A percentile compares a stretch with the other conserved stretches of the same genome.
Evolutionary conservation across 257 asterid species (phyloP).

Genomic region (Solanum lycopersicoides): DNA sequence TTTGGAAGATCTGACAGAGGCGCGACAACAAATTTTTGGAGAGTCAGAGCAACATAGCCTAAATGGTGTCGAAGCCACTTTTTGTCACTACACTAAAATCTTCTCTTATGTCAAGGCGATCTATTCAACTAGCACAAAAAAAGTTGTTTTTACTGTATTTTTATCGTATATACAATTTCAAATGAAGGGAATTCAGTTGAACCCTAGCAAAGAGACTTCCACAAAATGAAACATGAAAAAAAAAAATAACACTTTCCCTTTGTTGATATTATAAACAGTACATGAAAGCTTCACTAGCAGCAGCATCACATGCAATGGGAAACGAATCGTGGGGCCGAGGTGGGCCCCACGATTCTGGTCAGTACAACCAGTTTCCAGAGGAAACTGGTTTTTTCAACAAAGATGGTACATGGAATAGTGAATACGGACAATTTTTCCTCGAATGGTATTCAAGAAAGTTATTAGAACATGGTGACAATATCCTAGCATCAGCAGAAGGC

Average conservation of each 20-base stretch:
- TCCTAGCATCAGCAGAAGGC: constrained; percentile 51
- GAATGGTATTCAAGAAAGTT: constrained; percentile 77
- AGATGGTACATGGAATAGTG: constrained; percentile 77
- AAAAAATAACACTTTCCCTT: not conserved
- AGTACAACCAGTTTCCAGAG: constrained; percentile 70
- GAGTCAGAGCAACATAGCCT: not conserved
- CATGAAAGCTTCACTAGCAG: constrained; percentile 84
- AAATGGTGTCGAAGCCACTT: not conserved
- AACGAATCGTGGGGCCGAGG: constrained; percentile 65
- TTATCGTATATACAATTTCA: not conserved
- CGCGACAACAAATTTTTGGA: not conserved
- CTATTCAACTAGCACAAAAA: not conserved
- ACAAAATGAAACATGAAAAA: not conserved
- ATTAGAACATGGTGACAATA: constrained; percentile 68
- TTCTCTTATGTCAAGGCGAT: not conserved
- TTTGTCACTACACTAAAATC: not conserved
- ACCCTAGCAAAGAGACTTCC: not conserved
- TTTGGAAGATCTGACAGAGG: not conserved
- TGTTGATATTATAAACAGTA: constrained; percentile 33
- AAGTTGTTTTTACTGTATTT: not conserved
- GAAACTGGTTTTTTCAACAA: constrained; percentile 69
- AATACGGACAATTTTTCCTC: constrained; percentile 69
- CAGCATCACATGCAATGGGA: constrained; percentile 58
- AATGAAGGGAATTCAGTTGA: not conserved
- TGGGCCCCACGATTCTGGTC: constrained; percentile 85